Evolutionary conservation across 169 alveolate genomes (phyloP).

Genomic region (Plasmodium berghei): DNA sequence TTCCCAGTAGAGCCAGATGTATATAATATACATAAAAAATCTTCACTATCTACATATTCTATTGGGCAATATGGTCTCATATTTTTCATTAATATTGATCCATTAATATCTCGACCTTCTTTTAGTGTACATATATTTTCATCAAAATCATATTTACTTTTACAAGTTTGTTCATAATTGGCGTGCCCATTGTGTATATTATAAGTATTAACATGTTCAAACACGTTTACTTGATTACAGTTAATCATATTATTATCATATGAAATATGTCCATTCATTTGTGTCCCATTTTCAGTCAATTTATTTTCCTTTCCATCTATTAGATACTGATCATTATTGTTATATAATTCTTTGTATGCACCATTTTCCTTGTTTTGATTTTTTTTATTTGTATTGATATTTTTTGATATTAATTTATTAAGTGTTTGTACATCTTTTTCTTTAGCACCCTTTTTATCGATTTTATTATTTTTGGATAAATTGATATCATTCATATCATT

Average conservation of each 20-base stretch:
- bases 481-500: neutral
- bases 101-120: constrained; percentile 88
- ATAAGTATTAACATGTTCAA: too few relatives aligned
- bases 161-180: too few relatives aligned
- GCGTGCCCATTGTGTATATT: too few relatives aligned
- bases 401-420: constrained; percentile 16
- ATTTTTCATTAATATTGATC: constrained; percentile 87
- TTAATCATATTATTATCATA: too few relatives aligned
- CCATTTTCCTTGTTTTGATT: neutral
- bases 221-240: too few relatives aligned
- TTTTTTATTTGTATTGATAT: constrained; percentile 1
- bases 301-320: neutral
- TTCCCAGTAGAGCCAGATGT: constrained; percentile 98
- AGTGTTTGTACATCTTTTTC: constrained; percentile 16
- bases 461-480: neutral
- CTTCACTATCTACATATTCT: constrained; percentile 96
- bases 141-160: constrained; percentile 22
- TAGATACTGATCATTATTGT: neutral
- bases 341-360: neutral
- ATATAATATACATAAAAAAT: constrained; percentile 93
- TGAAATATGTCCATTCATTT: too few relatives aligned
- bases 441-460: neutral
- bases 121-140: constrained; percentile 78
- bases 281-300: too few relatives aligned
- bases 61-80: constrained; percentile 93